Evolutionary conservation across 257 asterid genomes (phyloP).

Genomic region (Solanum gandarillasii): DNA sequence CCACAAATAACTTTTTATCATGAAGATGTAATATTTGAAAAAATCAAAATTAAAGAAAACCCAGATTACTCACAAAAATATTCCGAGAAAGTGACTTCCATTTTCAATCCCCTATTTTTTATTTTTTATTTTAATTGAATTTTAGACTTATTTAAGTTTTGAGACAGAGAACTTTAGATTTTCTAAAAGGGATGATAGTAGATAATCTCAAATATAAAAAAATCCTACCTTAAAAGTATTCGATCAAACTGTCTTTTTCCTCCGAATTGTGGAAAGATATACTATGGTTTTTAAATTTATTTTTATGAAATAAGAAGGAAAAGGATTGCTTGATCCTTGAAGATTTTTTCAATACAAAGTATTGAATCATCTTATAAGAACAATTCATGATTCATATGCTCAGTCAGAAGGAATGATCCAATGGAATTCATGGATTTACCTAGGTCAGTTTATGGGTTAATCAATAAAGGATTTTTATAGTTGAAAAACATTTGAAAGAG

Average conservation of each 20-base stretch:
- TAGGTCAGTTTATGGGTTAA: not conserved
- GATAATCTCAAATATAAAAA: not conserved
- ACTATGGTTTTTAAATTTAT: not conserved
- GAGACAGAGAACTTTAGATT: not conserved
- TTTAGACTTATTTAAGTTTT: not conserved
- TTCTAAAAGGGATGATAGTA: not conserved
- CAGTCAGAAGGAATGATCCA: not conserved
- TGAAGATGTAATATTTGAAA: not conserved
- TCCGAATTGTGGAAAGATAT: not conserved
- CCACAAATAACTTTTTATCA: not conserved
- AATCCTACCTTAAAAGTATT: not conserved
- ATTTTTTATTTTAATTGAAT: not conserved
- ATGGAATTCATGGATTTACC: not conserved
- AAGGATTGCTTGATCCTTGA: not conserved
- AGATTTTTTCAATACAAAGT: not conserved
- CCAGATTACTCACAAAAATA: not conserved
- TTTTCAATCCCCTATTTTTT: not conserved
- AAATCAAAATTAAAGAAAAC: not conserved
- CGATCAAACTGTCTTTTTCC: not conserved
- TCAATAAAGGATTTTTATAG: not conserved
- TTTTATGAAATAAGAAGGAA: not conserved
- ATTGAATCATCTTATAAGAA: not conserved
- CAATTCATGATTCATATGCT: not conserved
- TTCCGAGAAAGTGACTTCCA: not conserved
- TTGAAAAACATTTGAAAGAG: not conserved